Conservation (phyloP, 306 rosid species). For the barrel medic (Medicago truncatula) region DNA sequence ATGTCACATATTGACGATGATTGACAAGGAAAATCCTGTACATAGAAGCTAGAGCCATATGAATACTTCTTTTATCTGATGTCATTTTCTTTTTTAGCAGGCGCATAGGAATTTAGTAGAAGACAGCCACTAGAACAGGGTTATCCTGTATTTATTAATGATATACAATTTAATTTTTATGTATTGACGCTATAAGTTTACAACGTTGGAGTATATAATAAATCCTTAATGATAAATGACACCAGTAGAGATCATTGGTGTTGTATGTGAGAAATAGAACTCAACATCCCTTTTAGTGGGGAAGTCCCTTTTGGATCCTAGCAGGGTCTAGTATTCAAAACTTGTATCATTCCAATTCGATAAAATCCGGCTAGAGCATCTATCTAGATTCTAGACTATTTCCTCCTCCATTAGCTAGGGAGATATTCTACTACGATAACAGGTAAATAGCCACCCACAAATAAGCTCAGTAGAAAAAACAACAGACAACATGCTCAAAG, state of each 20-base stretch:
- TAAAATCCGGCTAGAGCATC: background rate
- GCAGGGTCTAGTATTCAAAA: background rate
- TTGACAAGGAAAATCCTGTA: background rate
- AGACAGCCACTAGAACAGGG: background rate
- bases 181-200: no score
- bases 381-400: no score
- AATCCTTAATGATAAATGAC: background rate
- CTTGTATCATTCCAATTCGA: background rate
- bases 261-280: background rate
- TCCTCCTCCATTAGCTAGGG: background rate
- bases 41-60: background rate
- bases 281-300: background rate
- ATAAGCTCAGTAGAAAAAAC: background rate
- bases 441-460: background rate
- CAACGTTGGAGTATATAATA: no score
- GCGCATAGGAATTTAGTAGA: background rate
- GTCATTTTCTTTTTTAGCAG: background rate
- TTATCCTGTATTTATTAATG: no score
- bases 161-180: no score
- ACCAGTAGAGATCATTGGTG: background rate
- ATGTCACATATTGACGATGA: background rate
- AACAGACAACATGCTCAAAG: conserved; percentile 4
- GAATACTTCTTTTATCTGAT: background rate
- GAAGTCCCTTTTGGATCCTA: background rate
- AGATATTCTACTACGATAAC: background rate